Conservation (phyloP, 78 protist genomes). For the Corallochytrium limacisporum region DNA sequence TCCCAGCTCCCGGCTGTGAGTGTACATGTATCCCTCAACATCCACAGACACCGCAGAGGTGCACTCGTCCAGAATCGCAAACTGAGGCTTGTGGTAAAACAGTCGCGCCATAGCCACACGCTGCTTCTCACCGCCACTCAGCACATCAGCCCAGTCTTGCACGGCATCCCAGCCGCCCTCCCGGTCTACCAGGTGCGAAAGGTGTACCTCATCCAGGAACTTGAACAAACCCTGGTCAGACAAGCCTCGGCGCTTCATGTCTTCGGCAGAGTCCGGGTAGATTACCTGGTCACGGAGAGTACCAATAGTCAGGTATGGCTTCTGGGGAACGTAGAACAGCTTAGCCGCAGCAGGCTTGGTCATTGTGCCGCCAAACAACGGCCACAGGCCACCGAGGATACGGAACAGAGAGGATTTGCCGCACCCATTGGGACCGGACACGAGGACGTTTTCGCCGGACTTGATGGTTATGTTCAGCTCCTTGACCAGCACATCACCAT, state of each 20-base stretch:
- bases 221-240: slow-evolving; percentile 12
- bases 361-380: background rate
- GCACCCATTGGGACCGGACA: slow-evolving; percentile 53
- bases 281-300: slow-evolving; percentile 30
- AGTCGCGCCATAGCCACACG: slow-evolving; percentile 30
- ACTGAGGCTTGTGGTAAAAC: slow-evolving; percentile 46
- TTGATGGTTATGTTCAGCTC: background rate
- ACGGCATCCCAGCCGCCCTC: slow-evolving; percentile 11
- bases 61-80: slow-evolving; percentile 64
- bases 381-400: slow-evolving; percentile 62
- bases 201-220: background rate
- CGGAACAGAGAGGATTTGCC: slow-evolving; percentile 59
- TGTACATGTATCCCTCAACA: slow-evolving; percentile 10
- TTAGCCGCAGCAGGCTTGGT: background rate
- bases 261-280: background rate
- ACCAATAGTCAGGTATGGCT: slow-evolving; percentile 28
- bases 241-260: background rate
- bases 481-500: background rate
- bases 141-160: slow-evolving; percentile 34
- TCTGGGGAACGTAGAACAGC: slow-evolving; percentile 17
- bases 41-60: slow-evolving; percentile 30
- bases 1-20: slow-evolving; percentile 1
- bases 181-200: background rate
- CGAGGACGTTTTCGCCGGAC: background rate
- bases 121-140: slow-evolving; percentile 58